Evolutionary conservation across 2,329 filamentous ascomycete species (phyloP), one percentile per base, ranked within the genome.

Genomic region (Aspergillus pseudonomiae): DNA sequence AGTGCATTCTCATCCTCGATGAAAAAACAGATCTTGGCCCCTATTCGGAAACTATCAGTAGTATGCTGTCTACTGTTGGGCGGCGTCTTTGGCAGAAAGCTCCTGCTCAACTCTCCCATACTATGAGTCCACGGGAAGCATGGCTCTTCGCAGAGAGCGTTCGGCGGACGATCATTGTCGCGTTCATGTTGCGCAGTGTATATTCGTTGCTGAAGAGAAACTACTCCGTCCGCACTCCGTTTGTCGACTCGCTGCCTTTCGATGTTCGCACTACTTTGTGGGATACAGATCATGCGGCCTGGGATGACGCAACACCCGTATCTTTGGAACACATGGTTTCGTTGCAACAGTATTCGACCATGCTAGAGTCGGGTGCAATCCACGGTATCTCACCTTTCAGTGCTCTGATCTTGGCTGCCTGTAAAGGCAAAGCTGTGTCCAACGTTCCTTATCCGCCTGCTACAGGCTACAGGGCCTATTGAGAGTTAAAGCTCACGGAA

Each of bases 101-200:
- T 0, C 73, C 72, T 0, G 62, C 64, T 12, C 70, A 74, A 43
- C 48, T 75, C 24, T 71, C 72, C 1, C 57, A 64, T 10, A 66
- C 60, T 0, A 56, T 74, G 19, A 71, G 65, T 26, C 68, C 70
- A 4, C 68, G 71, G 63, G 68, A 68, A 2, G 73, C 74, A 4
- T 77, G 75, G 75, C 58, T 77, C 10, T 69, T 76, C 2, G 73
- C 65, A 1, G 75, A 77, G 58, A 74, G 70, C 32, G 71, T 74
- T 14, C 67, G 75, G 0, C 69, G 74, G 6, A 77, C 74, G 0
- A 73, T 76, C 16, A 75, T 73, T 16, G 72, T 77, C 56, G 70
- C 67, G 24, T 68, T 74, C 26, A 70, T 77, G 54, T 62, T 78
- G 6, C 63, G 67, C 24, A 75, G 73, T 16, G 70, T 72, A 2